phyloP scores from a whole-genome alignment of 2,329 filamentous ascomycete species.

The Cordyceps tenuipes region DNA sequence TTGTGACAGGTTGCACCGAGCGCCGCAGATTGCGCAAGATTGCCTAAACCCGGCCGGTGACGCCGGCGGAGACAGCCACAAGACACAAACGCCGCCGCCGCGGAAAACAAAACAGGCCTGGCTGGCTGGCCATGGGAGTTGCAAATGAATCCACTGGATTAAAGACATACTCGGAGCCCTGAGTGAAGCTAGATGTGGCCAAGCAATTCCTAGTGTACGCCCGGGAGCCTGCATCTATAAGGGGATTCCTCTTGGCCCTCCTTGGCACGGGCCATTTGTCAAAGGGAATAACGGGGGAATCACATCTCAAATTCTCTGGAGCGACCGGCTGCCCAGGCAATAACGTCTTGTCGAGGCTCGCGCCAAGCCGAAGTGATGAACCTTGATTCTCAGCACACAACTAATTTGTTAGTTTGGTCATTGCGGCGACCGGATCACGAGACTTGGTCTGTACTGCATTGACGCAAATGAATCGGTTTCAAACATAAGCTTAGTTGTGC shows the following conservation, averaged over 20 bases:
- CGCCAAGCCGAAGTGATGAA: too few species aligned
- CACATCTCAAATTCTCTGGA: background rate
- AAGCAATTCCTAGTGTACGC: background rate
- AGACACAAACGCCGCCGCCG: background rate
- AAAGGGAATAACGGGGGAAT: background rate
- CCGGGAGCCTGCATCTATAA: background rate
- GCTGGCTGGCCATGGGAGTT: background rate
- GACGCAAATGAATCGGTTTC: background rate
- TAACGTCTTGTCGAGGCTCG: background rate
- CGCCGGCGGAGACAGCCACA: background rate
- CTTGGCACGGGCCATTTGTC: conserved; percentile 2
- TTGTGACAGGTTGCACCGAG: background rate
- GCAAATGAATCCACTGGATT: background rate
- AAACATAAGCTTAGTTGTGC: background rate
- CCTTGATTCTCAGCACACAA: background rate
- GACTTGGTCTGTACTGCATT: background rate
- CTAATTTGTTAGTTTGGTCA: background rate
- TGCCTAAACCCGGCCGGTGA: background rate
- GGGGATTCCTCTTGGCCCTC: background rate
- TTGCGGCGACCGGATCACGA: too few species aligned
- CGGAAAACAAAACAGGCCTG: too few species aligned
- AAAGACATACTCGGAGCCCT: background rate
- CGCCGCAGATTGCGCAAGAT: background rate
- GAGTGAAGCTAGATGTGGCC: background rate
- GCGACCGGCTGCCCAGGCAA: background rate